Evolutionary conservation across 1,284 basidiomycete genomes (phyloP).

Genomic region (Agaricales sp.): DNA sequence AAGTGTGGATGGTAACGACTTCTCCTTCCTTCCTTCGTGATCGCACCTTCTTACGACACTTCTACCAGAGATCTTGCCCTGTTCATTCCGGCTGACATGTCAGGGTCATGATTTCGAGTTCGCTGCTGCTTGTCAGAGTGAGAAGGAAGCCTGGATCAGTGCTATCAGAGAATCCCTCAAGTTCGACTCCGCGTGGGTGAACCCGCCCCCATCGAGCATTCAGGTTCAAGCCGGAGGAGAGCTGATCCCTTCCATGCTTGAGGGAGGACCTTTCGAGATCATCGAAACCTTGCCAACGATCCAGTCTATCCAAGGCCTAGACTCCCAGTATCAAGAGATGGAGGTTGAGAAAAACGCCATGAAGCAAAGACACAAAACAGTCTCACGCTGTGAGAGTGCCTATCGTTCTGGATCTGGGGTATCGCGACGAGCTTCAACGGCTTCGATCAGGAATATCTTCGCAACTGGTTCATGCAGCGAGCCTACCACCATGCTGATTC

Average conservation of each 20-base stretch:
- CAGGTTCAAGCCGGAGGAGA: constrained; percentile 19
- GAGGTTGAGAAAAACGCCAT: constrained; percentile 7
- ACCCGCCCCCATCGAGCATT: constrained; percentile 55
- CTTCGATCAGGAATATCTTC: constrained; percentile 48
- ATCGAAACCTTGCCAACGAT: background rate
- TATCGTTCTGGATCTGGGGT: constrained; percentile 11
- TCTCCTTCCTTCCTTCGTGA: constrained; percentile 5
- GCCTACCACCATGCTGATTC: constrained; percentile 52
- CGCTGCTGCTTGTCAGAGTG: constrained; percentile 69
- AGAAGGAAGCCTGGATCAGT: constrained; percentile 78
- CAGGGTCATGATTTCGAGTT: constrained; percentile 72
- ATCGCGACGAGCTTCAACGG: constrained; percentile 43
- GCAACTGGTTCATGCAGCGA: constrained; percentile 31
- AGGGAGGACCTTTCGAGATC: background rate
- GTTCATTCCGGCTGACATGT: constrained; percentile 67
- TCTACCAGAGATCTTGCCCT: constrained; percentile 58
- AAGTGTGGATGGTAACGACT: constrained; percentile 52
- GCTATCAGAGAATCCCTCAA: constrained; percentile 43
- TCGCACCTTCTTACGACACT: constrained; percentile 7
- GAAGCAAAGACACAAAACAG: constrained; percentile 8
- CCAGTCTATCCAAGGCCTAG: background rate
- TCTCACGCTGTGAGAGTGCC: constrained; percentile 13
- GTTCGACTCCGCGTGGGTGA: constrained; percentile 35
- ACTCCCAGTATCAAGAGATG: background rate
- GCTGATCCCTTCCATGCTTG: background rate